Base-by-base conservation (phyloP, 129 eudicot species). In the Kitagawia praeruptora region DNA sequence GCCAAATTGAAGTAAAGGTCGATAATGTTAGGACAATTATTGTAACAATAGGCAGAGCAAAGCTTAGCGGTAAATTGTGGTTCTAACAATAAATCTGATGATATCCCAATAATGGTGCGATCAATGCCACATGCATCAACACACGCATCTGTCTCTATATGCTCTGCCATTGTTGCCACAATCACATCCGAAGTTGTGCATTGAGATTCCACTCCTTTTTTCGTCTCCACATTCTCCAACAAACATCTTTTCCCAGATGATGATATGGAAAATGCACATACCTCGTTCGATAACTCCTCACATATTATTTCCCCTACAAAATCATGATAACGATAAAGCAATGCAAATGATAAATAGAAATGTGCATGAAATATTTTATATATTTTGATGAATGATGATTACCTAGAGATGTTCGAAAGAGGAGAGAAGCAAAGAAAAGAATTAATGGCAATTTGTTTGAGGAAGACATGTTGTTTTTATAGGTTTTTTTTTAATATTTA, bases 161-260 rank as follows among this genome's bases (percentile, higher is more conserved):
- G 73, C 73, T 67, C 73, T 34, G 41, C 73, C 41, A 67, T 67
- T 67, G 42, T 67, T 1, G 5, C 21, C 41, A 67, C 73, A 28
- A 67, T 34, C 73, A 67, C 73, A 67, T 67, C 73, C 23, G 73
- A 67, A 31, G 73, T 67, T 67, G 19, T 67, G 73, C 73, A 67
- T 31, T 67, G 8, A 67, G 31, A 31, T 31, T 67, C 41, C 23
- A 31, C 23, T 40, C 41, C 73, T 67, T 34, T 14, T 23, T 31
- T 15, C 5, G 23, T 67, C 73, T 67, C 41, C 41, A 91, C 89
- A 23, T 67, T 67, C 5, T 67, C 73, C 73, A 67, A 13, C 73
- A 67, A 67, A 31, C 73, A 67, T 67, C 73, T 67, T 67, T 31
- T 67, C 2, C 73, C 73, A 0, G 73, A 67, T 28, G 73, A 67